Evolutionary conservation across 192 early-diverging fungal genomes (phyloP).

Genomic region (Powellomyces hirtus): DNA sequence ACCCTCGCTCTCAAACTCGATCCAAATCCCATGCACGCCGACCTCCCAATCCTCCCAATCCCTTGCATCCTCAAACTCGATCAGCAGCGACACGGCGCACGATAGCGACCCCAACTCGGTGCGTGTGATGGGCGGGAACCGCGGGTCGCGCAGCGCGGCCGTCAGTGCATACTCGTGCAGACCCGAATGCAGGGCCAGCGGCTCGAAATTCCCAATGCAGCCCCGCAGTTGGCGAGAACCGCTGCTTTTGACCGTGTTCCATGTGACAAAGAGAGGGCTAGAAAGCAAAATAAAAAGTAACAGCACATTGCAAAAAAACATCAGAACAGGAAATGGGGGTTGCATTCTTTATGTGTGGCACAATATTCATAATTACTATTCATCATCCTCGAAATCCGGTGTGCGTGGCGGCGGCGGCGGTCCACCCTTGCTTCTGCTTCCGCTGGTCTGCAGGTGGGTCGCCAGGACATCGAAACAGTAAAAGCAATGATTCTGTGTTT

Average conservation of each 20-base stretch:
- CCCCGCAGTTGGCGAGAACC: constrained; percentile 67
- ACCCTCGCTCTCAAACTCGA: constrained; percentile 66
- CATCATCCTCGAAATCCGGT: constrained; percentile 55
- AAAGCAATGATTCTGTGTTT: constrained; percentile 59
- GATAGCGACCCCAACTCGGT: constrained; percentile 64
- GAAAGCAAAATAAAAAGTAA: not conserved
- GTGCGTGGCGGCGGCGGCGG: too few relatives aligned
- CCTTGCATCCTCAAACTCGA: constrained; percentile 75
- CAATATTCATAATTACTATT: constrained; percentile 51
- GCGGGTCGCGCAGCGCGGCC: constrained; percentile 75
- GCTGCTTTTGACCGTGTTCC: constrained; percentile 49
- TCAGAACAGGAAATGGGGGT: not conserved
- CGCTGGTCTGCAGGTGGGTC: constrained; percentile 54
- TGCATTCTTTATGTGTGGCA: not conserved
- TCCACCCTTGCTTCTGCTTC: too few relatives aligned
- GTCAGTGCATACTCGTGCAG: constrained; percentile 78
- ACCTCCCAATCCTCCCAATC: constrained; percentile 87
- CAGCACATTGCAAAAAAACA: not conserved
- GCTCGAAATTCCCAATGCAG: constrained; percentile 89
- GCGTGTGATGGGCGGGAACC: constrained; percentile 76
- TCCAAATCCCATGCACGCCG: constrained; percentile 92
- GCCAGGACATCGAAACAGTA: constrained; percentile 81
- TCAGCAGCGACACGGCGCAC: constrained; percentile 84
- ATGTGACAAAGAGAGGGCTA: constrained; percentile 84
- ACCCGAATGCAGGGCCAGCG: constrained; percentile 67